Evolutionary conservation across 352 stramenopile species (phyloP), one percentile per base, ranked within the genome.

Genomic region (Pythium chondricola): DNA sequence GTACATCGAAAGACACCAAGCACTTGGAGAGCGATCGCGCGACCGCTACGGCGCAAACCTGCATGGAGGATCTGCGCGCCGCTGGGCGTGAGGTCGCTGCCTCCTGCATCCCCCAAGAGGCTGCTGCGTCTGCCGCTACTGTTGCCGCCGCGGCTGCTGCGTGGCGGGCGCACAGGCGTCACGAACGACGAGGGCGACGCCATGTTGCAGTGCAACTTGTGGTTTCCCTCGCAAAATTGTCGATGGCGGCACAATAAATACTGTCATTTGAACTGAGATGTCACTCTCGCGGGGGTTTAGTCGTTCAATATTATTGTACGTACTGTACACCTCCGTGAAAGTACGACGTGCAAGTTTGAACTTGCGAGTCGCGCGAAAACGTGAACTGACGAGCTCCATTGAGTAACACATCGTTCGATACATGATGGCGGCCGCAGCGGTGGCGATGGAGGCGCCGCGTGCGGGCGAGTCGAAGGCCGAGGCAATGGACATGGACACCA

Each of bases 1-100:
- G 22, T 56, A 89, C 74, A 85, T 33, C 77, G 67, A 46, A 73
- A 71, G 11, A 87, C 36, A 33, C 62, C 60, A 13, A 87, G 58
- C 40, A 87, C 66, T 46, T 87, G 74, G 31, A 87, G 43, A 25
- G 54, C 32, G 18, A 83, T 22, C 7, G 31, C 18, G 11, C 48
- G 40, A 11, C 55, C 42, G 11, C 41, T 51, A 9, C 25, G 46
- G 4, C 31, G 6, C 13, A 55, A 8, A 4, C 62, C 59, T 4
- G 33, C 50, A 24, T 63, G 65, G 22, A 71, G 50, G 35, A 56
- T 53, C 56, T 50, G 67, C 41, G 72, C 53, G 41, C 70, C 77
- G 26, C 67, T 50, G 20, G 48, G 25, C 26, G 74, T 80, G 46
- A 88, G 58, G 17, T 56, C 48, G 27, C 29, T 51, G 14, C 49